These are phyloP conservation scores for Haplosporangium sp. DNA, from an alignment of 371 early-diverging fungal genomes.

Conservation along the genomic window DNA sequence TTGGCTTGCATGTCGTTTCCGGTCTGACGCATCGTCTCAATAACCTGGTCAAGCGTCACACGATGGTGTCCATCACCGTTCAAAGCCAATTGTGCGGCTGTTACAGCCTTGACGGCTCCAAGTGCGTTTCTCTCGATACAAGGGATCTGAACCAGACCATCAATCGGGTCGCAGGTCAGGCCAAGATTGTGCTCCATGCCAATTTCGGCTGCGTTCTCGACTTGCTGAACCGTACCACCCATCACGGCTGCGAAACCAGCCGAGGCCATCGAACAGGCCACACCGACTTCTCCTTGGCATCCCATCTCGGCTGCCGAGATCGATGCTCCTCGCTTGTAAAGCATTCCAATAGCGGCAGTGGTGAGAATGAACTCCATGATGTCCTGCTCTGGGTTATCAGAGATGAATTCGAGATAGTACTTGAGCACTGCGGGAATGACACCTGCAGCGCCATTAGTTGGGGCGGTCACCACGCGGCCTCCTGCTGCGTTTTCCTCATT, in stretches of 20 bases:
- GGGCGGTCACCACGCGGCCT: constrained; percentile 93
- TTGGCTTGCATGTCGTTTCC: constrained; percentile 94
- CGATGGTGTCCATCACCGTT: constrained; percentile 91
- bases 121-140: constrained; percentile 96
- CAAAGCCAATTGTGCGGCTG: constrained; percentile 93
- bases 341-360: constrained; percentile 94
- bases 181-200: constrained; percentile 97
- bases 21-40: constrained; percentile 97
- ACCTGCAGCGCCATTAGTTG: constrained; percentile 96
- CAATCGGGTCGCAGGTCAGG: constrained; percentile 94
- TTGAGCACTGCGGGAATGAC: constrained; percentile 95
- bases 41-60: constrained; percentile 94
- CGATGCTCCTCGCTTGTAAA: constrained; percentile 94
- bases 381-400: constrained; percentile 87
- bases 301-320: constrained; percentile 97
- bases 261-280: constrained; percentile 96
- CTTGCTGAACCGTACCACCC: constrained; percentile 91
- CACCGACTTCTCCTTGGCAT: constrained; percentile 89
- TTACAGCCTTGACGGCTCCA: constrained; percentile 95
- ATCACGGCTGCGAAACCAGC: constrained; percentile 95
- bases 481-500: constrained; percentile 98
- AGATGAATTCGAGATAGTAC: constrained; percentile 94
- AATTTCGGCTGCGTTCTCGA: constrained; percentile 97
- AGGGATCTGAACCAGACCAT: constrained; percentile 95
- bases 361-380: constrained; percentile 93